Evolutionary conservation across 73 alveolate genomes (phyloP).

Genomic region (Paramecium octaurelia): DNA sequence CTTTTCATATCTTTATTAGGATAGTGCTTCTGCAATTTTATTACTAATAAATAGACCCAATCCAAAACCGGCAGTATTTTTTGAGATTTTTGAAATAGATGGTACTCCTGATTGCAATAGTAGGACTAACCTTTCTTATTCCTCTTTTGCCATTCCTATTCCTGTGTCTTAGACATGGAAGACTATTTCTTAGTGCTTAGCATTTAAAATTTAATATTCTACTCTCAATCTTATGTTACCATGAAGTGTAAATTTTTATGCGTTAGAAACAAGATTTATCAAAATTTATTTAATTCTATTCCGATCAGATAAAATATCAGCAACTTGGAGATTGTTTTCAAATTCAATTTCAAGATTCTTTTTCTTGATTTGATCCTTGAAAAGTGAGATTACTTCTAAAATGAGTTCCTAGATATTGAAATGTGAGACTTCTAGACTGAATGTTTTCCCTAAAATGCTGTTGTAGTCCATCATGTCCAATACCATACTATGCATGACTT

Average conservation of each 20-base stretch:
- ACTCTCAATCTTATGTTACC: not conserved
- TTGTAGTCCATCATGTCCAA: constrained; percentile 41
- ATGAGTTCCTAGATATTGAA: not conserved
- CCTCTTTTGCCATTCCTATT: constrained; percentile 32
- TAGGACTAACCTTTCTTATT: not conserved
- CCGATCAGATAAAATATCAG: not conserved
- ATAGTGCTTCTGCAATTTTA: constrained; percentile 21
- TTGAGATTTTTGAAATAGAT: not conserved
- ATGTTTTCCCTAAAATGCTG: not conserved
- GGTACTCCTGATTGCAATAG: constrained; percentile 15
- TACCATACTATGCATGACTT: constrained; percentile 20
- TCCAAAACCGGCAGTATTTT: constrained; percentile 48
- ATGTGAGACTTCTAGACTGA: not conserved
- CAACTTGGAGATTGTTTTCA: not conserved
- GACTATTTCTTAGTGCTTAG: not conserved
- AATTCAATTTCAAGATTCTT: not conserved
- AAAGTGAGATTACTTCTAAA: not conserved
- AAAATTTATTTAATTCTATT: constrained; percentile 15
- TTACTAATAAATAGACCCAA: constrained; percentile 24
- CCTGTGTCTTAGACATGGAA: constrained; percentile 40
- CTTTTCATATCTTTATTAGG: constrained; percentile 4
- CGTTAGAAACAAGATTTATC: not conserved
- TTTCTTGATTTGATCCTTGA: not conserved
- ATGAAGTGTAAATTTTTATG: not conserved
- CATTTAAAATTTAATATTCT: not conserved